A percentile compares a stretch with the other conserved stretches of the same genome.
Conservation (phyloP, 1,139 yeast genomes). For the Lodderomyces oxycetoniae region DNA sequence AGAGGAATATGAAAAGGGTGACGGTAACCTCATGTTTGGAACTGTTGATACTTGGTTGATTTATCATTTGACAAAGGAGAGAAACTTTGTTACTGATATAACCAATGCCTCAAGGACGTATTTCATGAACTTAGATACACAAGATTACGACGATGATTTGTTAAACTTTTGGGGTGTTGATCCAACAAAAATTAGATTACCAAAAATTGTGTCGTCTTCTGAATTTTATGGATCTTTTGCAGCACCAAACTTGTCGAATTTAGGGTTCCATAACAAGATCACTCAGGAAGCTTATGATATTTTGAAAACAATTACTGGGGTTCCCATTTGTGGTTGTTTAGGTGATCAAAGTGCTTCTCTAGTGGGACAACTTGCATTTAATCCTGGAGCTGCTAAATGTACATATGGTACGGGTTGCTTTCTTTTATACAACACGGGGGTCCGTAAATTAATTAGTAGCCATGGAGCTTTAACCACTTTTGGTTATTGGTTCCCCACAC, state of each 20-base stretch:
- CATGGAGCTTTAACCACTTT: slow-evolving; percentile 87
- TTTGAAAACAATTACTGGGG: slow-evolving; percentile 44
- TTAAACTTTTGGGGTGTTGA: slow-evolving; percentile 79
- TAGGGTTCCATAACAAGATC: slow-evolving; percentile 50
- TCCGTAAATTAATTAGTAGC: slow-evolving; percentile 55
- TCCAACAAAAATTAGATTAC: slow-evolving; percentile 61
- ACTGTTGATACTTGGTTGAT: slow-evolving; percentile 95
- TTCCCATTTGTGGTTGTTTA: slow-evolving; percentile 84
- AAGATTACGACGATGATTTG: slow-evolving; percentile 71
- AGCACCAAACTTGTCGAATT: slow-evolving; percentile 50
- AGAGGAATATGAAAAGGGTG: slow-evolving; percentile 70
- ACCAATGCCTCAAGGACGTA: slow-evolving; percentile 91
- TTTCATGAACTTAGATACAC: slow-evolving; percentile 78
- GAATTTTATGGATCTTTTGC: slow-evolving; percentile 72
- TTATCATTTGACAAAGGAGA: slow-evolving; percentile 74
- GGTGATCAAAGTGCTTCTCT: slow-evolving; percentile 95
- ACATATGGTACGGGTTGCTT: slow-evolving; percentile 98
- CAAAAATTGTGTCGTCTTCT: slow-evolving; percentile 76
- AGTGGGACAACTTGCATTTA: slow-evolving; percentile 87
- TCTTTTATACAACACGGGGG: slow-evolving; percentile 83
- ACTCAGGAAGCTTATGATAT: slow-evolving; percentile 51
- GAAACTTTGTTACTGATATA: slow-evolving; percentile 74
- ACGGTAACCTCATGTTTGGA: slow-evolving; percentile 77
- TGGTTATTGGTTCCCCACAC: slow-evolving; percentile 81
- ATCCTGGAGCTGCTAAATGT: slow-evolving; percentile 84